Evolutionary conservation across 116 monocot genomes (phyloP).

Genomic region (Phalaenopsis hybrid): DNA sequence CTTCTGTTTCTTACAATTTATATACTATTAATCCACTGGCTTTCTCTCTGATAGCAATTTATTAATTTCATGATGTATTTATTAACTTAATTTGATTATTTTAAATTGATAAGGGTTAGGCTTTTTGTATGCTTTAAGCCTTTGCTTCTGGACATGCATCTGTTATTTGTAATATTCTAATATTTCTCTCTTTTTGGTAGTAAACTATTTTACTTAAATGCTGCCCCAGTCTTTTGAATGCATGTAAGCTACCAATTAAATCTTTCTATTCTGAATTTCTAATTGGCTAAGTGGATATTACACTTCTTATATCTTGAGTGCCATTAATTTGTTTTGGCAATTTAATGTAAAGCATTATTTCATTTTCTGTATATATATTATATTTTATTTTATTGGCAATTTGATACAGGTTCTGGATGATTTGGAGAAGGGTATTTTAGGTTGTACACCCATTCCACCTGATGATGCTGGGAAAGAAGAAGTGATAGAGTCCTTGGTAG

Average conservation of each 20-base stretch:
- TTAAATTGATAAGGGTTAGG: background rate
- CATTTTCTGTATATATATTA: background rate
- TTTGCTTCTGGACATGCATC: background rate
- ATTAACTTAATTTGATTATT: background rate
- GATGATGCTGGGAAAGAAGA: conserved; percentile 66
- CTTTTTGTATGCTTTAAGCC: background rate
- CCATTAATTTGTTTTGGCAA: background rate
- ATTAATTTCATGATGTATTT: background rate
- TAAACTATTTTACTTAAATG: background rate
- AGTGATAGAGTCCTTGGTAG: conserved; percentile 59
- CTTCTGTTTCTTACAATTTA: background rate
- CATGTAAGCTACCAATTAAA: background rate
- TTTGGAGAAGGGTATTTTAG: conserved; percentile 55
- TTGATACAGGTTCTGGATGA: conserved; percentile 61
- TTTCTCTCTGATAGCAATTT: background rate
- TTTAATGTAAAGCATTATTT: background rate
- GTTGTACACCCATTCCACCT: conserved; percentile 65
- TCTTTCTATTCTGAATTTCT: conserved; percentile 7
- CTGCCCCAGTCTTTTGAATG: background rate
- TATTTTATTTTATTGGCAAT: background rate
- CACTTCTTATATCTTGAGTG: background rate
- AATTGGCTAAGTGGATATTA: background rate
- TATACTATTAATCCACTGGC: background rate
- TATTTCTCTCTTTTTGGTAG: background rate
- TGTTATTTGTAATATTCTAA: background rate